These are phyloP conservation scores for Diophrys appendiculata DNA, from an alignment of 73 alveolate species.

Conservation along the genomic window DNA sequence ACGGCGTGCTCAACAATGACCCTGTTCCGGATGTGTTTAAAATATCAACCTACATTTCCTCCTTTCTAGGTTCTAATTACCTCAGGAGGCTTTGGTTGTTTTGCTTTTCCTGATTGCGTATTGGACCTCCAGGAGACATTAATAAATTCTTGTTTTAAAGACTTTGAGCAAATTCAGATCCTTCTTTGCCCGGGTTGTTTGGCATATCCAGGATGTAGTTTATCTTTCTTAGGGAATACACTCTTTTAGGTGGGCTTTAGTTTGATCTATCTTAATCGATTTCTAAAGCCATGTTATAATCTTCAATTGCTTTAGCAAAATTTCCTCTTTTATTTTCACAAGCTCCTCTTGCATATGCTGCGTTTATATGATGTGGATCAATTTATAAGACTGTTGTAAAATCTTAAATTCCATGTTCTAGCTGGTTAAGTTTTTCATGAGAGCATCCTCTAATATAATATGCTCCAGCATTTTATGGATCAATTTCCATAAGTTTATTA, in stretches of 20 bases:
- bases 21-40: neutral
- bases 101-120: neutral
- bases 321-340: conserved; percentile 32
- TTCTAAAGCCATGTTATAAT: conserved; percentile 31
- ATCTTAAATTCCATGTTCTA: conserved; percentile 15
- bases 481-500: conserved; percentile 7
- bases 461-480: conserved; percentile 17
- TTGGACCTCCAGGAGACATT: conserved; percentile 27
- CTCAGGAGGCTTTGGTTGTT: neutral
- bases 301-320: conserved; percentile 31
- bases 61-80: neutral
- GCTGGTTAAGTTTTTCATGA: conserved; percentile 10
- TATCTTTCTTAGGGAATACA: neutral
- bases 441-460: conserved; percentile 23
- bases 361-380: conserved; percentile 31
- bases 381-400: conserved; percentile 15
- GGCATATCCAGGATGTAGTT: neutral
- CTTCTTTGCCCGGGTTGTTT: neutral
- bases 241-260: neutral
- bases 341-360: conserved; percentile 41
- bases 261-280: conserved; percentile 7
- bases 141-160: conserved; percentile 4
- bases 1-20: neutral
- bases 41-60: neutral
- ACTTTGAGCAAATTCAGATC: no score